These are phyloP conservation scores for Fraxinus angustifolia DNA, from an alignment of 305 asterid species.

Conservation along the genomic window DNA sequence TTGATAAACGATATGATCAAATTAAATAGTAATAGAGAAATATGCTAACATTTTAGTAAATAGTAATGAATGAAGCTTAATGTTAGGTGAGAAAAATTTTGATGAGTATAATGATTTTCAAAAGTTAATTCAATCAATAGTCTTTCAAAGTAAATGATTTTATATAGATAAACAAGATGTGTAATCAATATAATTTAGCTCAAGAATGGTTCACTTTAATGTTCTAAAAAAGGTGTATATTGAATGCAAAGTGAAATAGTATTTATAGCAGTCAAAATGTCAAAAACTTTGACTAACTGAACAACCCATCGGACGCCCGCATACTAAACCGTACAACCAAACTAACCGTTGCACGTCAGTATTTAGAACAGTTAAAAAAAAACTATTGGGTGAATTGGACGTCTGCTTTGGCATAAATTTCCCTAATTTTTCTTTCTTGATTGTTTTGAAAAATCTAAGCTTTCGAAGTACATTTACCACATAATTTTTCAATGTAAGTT, in stretches of 20 bases:
- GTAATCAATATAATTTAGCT: background rate
- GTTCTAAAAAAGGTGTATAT: too few relatives aligned
- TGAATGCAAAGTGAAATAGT: background rate
- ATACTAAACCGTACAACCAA: background rate
- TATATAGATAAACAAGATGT: too few relatives aligned
- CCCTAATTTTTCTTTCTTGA: too few relatives aligned
- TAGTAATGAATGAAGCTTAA: background rate
- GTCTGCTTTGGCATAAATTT: too few relatives aligned
- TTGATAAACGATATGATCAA: background rate
- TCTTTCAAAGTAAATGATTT: too few relatives aligned
- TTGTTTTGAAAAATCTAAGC: too few relatives aligned
- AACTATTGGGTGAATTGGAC: background rate
- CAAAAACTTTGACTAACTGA: background rate
- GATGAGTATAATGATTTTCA: background rate
- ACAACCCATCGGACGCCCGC: background rate
- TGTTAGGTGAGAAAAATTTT: background rate
- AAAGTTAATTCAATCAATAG: too few relatives aligned
- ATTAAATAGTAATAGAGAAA: too few relatives aligned
- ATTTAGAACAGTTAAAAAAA: too few relatives aligned
- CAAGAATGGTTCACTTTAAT: background rate
- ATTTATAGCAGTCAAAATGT: background rate
- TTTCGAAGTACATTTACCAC: too few relatives aligned
- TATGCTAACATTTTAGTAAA: background rate
- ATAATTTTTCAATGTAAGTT: too few relatives aligned
- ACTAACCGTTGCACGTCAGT: background rate